Percentiles rank a stretch among this genome's conserved stretches.
These are phyloP conservation scores for Sclerotinia nivalis DNA, from an alignment of 2,329 filamentous ascomycete genomes.

Conservation along the genomic window DNA sequence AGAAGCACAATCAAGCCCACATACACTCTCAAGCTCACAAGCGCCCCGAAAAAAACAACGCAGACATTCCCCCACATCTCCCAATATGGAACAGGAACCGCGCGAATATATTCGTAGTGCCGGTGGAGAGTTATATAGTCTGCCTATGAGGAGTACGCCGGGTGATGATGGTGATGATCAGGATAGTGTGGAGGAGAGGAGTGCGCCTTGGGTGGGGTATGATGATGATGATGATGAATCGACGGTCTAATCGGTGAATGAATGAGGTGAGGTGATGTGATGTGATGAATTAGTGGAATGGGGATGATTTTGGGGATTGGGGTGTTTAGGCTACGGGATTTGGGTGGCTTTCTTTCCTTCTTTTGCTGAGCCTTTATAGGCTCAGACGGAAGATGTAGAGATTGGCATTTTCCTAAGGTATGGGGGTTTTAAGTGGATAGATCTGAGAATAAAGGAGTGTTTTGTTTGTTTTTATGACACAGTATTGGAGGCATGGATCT, in stretches of 20 bases:
- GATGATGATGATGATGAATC: neutral
- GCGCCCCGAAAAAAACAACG: neutral
- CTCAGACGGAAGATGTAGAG: neutral
- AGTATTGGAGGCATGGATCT: neutral
- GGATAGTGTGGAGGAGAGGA: neutral
- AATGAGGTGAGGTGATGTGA: too few species aligned
- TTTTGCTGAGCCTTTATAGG: neutral
- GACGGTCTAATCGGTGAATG: too few species aligned
- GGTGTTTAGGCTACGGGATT: neutral
- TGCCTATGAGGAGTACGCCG: neutral
- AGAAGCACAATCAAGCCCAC: too few species aligned
- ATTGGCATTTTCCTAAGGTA: neutral
- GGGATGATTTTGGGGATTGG: neutral
- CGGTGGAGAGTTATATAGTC: too few species aligned
- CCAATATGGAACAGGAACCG: too few species aligned
- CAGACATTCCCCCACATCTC: neutral
- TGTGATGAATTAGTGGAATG: neutral
- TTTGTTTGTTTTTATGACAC: neutral
- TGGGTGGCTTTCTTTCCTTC: neutral
- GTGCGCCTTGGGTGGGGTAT: constrained; percentile 3
- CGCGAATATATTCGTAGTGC: neutral
- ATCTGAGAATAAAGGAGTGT: neutral
- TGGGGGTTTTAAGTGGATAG: neutral
- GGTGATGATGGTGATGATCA: too few species aligned
- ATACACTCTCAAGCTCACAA: too few species aligned